Evolutionary conservation across 2,329 filamentous ascomycete species (phyloP).

Genomic region (Neophaeococcomyces aloes): DNA sequence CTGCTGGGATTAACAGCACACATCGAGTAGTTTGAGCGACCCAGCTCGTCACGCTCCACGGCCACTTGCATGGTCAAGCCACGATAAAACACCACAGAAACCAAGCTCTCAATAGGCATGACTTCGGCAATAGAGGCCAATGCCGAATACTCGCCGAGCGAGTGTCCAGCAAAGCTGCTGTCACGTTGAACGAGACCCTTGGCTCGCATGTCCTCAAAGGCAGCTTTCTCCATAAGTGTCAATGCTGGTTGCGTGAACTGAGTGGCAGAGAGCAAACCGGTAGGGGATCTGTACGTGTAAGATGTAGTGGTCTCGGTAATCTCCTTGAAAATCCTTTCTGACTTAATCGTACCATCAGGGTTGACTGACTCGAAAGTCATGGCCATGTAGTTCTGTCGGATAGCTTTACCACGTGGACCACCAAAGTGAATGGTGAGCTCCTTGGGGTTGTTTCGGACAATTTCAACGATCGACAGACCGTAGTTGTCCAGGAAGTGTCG

Average conservation of each 20-base stretch:
- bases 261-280: constrained; percentile 86
- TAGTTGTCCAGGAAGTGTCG: constrained; percentile 98
- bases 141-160: constrained; percentile 94
- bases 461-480: constrained; percentile 95
- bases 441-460: constrained; percentile 99
- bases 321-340: constrained; percentile 99
- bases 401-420: constrained; percentile 90
- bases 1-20: constrained; percentile 97
- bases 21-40: constrained; percentile 98
- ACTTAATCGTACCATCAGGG: constrained; percentile 84
- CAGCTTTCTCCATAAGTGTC: constrained; percentile 98
- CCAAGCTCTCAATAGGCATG: constrained; percentile 98
- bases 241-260: constrained; percentile 97
- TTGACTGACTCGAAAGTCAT: constrained; percentile 99
- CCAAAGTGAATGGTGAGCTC: constrained; percentile 98
- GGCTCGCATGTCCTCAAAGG: constrained; percentile 96
- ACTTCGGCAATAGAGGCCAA: constrained; percentile 93
- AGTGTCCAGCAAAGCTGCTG: constrained; percentile 96
- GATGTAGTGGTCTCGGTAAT: constrained; percentile 85
- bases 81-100: constrained; percentile 98
- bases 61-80: constrained; percentile 98
- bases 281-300: constrained; percentile 94
- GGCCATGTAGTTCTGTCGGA: constrained; percentile 97
- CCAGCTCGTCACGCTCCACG: constrained; percentile 85
- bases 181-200: constrained; percentile 93